Evolutionary conservation across 768 basidiomycete species (phyloP), one percentile per base, ranked within the genome.

Genomic region (Naematelia encephala): DNA sequence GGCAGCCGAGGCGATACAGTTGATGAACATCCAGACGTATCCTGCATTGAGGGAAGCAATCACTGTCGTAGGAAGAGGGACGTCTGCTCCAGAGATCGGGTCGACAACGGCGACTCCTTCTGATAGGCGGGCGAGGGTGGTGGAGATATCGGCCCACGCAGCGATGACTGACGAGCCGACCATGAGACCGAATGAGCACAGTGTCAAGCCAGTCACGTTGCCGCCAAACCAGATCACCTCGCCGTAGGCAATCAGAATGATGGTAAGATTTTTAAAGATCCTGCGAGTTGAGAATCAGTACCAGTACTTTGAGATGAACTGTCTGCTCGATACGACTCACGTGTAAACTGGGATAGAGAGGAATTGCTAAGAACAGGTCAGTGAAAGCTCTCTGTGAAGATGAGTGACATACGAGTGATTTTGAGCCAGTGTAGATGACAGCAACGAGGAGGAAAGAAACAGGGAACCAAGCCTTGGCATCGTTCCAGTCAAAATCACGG

Each of bases 241-340:
- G 29, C 96, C 94, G 74, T 98, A 96, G 5, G 96, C 67, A 72
- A 98, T 98, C 26, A 99, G 83, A 65, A 99, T 98, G 70, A 98
- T 99, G n/a, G 96, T 97, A 70, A 98, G 73, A 76, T 99, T 99
- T 79, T 99, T 99, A 84, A 98, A 98, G 63, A 99, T 98, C 0
- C 70, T 72, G 50, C 10, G 46, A 27, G 25, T 21, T 55, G 28
- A 56, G 19, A 19, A 43, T 57, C 43, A 55, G 54, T 50, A 26
- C 11, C n/a, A n/a, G n/a, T n/a, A n/a, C n/a, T n/a, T n/a, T n/a
- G n/a, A n/a, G 5, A 43, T n/a, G 43, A 51, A n/a, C 27, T 12
- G 14, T 4, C 11, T 3, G 5, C 13, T 4, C 26, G 29, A 29
- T 25, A 4, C 12, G 2, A 54, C 63, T 47, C 44, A 69, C 70